These are phyloP conservation scores for Melampsora occidentalis DNA, from an alignment of 1,284 basidiomycete species.

Conservation along the genomic window DNA sequence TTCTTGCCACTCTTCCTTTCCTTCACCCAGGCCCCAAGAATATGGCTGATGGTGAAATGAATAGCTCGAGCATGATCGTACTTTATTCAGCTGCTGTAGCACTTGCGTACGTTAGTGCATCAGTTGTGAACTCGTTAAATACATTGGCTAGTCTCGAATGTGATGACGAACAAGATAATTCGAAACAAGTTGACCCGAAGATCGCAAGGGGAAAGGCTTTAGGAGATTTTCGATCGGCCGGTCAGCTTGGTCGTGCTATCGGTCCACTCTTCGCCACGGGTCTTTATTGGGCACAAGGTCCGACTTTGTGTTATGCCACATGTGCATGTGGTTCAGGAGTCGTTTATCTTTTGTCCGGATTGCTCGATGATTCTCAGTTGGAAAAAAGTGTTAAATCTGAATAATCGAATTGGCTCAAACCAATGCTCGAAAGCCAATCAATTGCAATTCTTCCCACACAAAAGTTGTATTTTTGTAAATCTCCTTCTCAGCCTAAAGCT, in stretches of 20 bases:
- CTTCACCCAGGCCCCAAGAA: conserved; percentile 50
- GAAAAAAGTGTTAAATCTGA: too few relatives aligned
- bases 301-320: conserved; percentile 30
- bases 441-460: too few relatives aligned
- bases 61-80: conserved; percentile 56
- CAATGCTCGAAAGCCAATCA: too few relatives aligned
- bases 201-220: conserved; percentile 56
- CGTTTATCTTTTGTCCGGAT: neutral
- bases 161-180: conserved; percentile 65
- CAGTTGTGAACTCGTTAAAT: conserved; percentile 83
- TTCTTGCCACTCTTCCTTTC: conserved; percentile 68
- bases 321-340: conserved; percentile 17
- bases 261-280: conserved; percentile 75
- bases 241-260: conserved; percentile 82
- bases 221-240: conserved; percentile 77
- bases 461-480: too few relatives aligned
- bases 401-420: too few relatives aligned
- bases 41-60: conserved; percentile 16
- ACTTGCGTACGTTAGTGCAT: conserved; percentile 83
- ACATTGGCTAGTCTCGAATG: conserved; percentile 80
- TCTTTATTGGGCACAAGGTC: conserved; percentile 40
- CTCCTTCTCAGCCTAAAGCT: too few relatives aligned
- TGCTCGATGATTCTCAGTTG: neutral
- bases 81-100: conserved; percentile 73
- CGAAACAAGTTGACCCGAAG: conserved; percentile 52